Evolutionary conservation across 192 early-diverging fungal genomes (phyloP).

Genomic region (Haplosporangium gracile): DNA sequence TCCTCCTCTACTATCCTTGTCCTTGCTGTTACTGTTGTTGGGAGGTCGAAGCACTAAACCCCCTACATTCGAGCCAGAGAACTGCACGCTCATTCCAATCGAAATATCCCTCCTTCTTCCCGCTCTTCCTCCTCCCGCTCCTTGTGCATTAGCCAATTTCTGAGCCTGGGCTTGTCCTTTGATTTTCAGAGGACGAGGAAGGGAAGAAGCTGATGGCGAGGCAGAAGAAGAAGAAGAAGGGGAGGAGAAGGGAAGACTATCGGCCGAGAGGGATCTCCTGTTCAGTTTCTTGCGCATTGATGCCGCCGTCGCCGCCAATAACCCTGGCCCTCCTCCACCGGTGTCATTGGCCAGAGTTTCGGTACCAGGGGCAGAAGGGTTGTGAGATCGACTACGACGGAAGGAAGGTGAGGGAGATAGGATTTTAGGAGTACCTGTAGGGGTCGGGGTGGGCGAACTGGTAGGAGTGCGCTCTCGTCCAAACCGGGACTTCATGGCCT

Average conservation of each 20-base stretch:
- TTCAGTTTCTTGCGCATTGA: not conserved
- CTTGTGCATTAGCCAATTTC: conserved; percentile 6
- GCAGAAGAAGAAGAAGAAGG: not conserved
- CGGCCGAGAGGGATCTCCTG: not conserved
- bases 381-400: not conserved
- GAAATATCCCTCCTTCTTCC: not conserved
- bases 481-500: conserved; percentile 14
- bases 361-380: not conserved
- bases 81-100: not conserved
- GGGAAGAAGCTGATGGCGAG: not conserved
- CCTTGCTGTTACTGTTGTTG: not conserved
- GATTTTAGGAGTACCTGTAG: not conserved
- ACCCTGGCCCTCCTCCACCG: not conserved
- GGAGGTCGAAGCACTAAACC: not conserved
- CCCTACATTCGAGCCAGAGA: not conserved
- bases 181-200: not conserved
- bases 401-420: not conserved
- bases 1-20: not conserved
- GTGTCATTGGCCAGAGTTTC: not conserved
- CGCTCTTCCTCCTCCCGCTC: not conserved
- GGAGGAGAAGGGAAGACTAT: not conserved
- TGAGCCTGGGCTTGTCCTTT: not conserved
- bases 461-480: not conserved
- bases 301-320: conserved; percentile 2
- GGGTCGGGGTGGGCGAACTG: not conserved